phyloP scores from a whole-genome alignment of 768 basidiomycete species.

The Kwoniella europaea region DNA sequence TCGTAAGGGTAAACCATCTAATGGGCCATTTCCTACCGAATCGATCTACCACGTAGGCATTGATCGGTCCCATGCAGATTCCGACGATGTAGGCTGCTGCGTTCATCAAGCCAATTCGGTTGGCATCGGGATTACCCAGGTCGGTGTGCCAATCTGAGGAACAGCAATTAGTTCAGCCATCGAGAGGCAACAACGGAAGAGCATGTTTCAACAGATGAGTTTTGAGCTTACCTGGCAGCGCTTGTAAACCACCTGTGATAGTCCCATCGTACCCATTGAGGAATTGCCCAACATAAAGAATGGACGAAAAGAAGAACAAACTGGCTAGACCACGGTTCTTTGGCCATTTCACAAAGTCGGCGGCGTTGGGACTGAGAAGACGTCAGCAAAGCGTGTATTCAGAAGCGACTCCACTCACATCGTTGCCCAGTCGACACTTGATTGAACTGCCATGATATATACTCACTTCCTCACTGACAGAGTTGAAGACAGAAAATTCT shows the following conservation, averaged over 20 bases:
- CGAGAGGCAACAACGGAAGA: neutral
- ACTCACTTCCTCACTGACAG: too few species aligned
- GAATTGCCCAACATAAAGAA: slow-evolving; percentile 19
- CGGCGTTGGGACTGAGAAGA: slow-evolving; percentile 2
- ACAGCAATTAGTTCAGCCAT: neutral
- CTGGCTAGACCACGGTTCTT: slow-evolving; percentile 6
- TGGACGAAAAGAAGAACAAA: slow-evolving; percentile 6
- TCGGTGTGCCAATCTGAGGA: slow-evolving; percentile 7
- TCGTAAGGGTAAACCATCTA: slow-evolving; percentile 4
- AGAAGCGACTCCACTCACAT: slow-evolving; percentile 1
- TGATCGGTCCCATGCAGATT: slow-evolving; percentile 2
- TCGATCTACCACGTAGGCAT: slow-evolving; percentile 9
- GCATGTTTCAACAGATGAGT: neutral
- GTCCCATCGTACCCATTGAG: slow-evolving; percentile 22
- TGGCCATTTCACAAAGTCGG: slow-evolving; percentile 6
- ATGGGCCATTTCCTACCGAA: slow-evolving; percentile 6
- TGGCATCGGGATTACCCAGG: slow-evolving; percentile 7
- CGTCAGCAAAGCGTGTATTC: neutral
- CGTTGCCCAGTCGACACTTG: neutral
- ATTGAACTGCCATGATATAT: neutral
- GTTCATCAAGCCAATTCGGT: slow-evolving; percentile 10
- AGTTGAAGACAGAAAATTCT: too few species aligned
- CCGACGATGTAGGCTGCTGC: slow-evolving; percentile 13
- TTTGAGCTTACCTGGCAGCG: slow-evolving; percentile 9
- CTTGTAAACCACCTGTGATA: slow-evolving; percentile 15